Evolutionary conservation across 2,329 filamentous ascomycete genomes (phyloP), one percentile per base, ranked within the genome.

Genomic region (Cladosporium sp.): DNA sequence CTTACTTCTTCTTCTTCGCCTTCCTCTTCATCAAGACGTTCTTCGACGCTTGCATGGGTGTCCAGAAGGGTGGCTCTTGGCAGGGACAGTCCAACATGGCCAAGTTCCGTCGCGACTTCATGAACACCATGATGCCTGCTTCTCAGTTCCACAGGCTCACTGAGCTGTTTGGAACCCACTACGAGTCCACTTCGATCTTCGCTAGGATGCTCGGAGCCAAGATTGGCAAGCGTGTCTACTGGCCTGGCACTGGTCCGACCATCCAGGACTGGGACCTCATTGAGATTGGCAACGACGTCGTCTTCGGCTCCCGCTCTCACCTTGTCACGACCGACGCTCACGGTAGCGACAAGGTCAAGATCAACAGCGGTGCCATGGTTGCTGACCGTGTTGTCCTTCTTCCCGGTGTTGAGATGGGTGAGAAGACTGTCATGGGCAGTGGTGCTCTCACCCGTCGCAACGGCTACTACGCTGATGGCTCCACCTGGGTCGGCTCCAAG

Each of bases 241-340:
- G 79, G 79, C 79, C 78, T 3, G 78, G 78, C 8, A 79, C 76
- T 13, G 78, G 78, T 0, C 79, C 78, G 1, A 67, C 66, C 1
- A 74, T 81, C 34, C 72, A 75, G 13, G 77, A 81, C 56, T 81
- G 80, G 56, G 75, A 80, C 55, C 66, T 81, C 1, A 59, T 82
- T 9, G 73, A 81, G 19, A 70, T 82, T 55, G 79, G 79, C 9
- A 74, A 81, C 52, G 75, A 82, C 62, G 78, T 82, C n/a, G 77
- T 82, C 9, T 82, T 82, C 56, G 79, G 79, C 0, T 81, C 78
- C 10, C 72, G 78, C 2, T 75, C 78, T 3, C 73, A 79, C 52
- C 59, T 82, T 0, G 64, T 81, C 31, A 81, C 77, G 1, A 76
- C 77, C 0, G 79, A 82, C 60, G 75, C 72, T 2, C 65, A 62